Base-by-base conservation (phyloP, 768 basidiomycete species). In the Mycena polygramma region DNA sequence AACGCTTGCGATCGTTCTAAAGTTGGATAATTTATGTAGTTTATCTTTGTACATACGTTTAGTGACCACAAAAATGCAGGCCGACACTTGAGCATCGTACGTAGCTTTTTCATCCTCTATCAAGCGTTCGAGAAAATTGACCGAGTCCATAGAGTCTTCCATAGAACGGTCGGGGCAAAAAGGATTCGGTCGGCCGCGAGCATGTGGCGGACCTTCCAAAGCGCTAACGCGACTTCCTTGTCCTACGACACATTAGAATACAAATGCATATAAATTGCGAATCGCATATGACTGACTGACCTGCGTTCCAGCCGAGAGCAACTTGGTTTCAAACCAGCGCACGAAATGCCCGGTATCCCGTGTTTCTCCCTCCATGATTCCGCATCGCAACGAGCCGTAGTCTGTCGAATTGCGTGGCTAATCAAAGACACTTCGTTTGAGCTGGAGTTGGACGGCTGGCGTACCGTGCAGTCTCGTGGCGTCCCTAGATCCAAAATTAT, bases 151-250 rank as follows among this genome's bases (percentile, higher is more conserved):
- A 70, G 37, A 10, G 30, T 36, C 58, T 65, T 65, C 63, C 62
- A 70, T 20, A 70, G 51, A 24, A 70, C 45, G 22, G 39, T 70
- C 45, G 69, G 69, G 26, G 69, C 69, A 13, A 70, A 36, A 55
- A 70, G 63, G 9, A 41, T 57, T 26, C 51, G 65, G 39, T 70
- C 69, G 37, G 76, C 20, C 48, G 63, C 63, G 11, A 74, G 19
- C 63, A 74, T 68, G 81, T 78, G 66, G 10, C 73, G 61, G 24
- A 67, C 69, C 75, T 77, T 63, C 72, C 72, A 73, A 11, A 73
- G 39, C 11, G 54, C 69, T 17, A 63, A 73, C 7, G 68, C 72
- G 45, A 69, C 73, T 35, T 61, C 70, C 24, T 62, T 36, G 46
- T 74, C 41, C 73, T 74, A n/a, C n/a, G n/a, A n/a, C n/a, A n/a